Evolutionary conservation across 2,329 filamentous ascomycete species (phyloP).

Genomic region (Plenodomus tracheiphilus): DNA sequence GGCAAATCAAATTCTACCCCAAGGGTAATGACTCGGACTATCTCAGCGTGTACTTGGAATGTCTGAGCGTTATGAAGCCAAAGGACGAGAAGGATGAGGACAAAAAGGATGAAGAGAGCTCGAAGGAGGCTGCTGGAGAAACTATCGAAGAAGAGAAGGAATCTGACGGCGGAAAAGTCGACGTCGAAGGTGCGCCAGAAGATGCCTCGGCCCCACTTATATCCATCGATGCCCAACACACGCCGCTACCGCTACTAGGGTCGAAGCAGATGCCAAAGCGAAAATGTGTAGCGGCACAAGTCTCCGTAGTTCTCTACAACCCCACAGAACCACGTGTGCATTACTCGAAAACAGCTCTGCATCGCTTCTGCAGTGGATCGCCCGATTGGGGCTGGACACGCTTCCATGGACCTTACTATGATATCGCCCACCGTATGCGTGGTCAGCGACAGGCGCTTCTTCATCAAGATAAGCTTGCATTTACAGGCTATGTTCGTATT

Average conservation of each 20-base stretch:
- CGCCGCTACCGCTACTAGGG: constrained; percentile 43
- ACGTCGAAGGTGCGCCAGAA: constrained; percentile 3
- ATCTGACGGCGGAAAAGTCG: constrained; percentile 12
- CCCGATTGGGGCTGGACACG: constrained; percentile 67
- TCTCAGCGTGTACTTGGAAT: constrained; percentile 65
- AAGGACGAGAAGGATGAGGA: constrained; percentile 12
- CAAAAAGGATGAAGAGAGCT: not conserved
- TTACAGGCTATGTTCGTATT: constrained; percentile 64
- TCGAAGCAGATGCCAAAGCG: constrained; percentile 43
- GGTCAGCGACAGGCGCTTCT: constrained; percentile 62
- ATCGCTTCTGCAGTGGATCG: constrained; percentile 62
- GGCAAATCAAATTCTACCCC: constrained; percentile 68
- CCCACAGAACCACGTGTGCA: constrained; percentile 63
- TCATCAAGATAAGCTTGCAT: constrained; percentile 63
- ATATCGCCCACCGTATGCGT: constrained; percentile 61
- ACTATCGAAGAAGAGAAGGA: not conserved
- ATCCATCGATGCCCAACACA: constrained; percentile 29
- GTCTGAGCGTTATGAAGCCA: constrained; percentile 51
- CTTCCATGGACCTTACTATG: constrained; percentile 62
- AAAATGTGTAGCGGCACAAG: constrained; percentile 59
- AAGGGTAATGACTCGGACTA: constrained; percentile 62
- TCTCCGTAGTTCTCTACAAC: constrained; percentile 66
- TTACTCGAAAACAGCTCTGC: constrained; percentile 58
- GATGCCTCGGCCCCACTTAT: not conserved
- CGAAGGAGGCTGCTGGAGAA: not conserved